These are phyloP conservation scores for Mycena epipterygia DNA, from an alignment of 768 basidiomycete genomes.

Conservation along the genomic window DNA sequence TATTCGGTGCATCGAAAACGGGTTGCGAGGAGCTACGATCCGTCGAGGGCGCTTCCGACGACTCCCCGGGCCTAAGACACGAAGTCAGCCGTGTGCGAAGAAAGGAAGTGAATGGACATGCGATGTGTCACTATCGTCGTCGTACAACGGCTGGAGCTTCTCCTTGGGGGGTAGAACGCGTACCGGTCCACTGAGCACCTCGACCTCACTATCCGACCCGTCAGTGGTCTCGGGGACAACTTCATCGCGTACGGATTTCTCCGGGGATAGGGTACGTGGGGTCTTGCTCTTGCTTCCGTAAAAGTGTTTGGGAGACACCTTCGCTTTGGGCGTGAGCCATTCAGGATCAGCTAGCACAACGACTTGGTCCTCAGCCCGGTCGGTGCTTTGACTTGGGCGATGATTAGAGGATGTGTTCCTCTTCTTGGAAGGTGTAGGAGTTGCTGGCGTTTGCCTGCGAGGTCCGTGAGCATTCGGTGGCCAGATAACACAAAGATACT, in stretches of 20 bases:
- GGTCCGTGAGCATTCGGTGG: neutral
- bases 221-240: conserved; percentile 43
- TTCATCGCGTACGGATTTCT: neutral
- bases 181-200: conserved; percentile 39
- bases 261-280: neutral
- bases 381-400: conserved; percentile 7
- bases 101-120: neutral
- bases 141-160: conserved; percentile 41
- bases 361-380: conserved; percentile 1
- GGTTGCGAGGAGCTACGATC: neutral
- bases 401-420: neutral
- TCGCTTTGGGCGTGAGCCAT: conserved; percentile 10
- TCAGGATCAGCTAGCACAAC: neutral
- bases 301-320: neutral
- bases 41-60: conserved; percentile 5
- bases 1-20: neutral
- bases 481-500: neutral
- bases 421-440: conserved; percentile 7
- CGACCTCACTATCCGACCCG: conserved; percentile 40
- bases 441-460: neutral
- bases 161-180: neutral
- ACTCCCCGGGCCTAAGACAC: neutral
- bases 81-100: neutral
- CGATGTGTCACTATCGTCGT: conserved; percentile 42
- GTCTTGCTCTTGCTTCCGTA: neutral